Percentiles rank a stretch among this genome's conserved stretches.
These are phyloP conservation scores for Psilocybe subaeruginosa DNA, from an alignment of 768 basidiomycete species.

Conservation along the genomic window DNA sequence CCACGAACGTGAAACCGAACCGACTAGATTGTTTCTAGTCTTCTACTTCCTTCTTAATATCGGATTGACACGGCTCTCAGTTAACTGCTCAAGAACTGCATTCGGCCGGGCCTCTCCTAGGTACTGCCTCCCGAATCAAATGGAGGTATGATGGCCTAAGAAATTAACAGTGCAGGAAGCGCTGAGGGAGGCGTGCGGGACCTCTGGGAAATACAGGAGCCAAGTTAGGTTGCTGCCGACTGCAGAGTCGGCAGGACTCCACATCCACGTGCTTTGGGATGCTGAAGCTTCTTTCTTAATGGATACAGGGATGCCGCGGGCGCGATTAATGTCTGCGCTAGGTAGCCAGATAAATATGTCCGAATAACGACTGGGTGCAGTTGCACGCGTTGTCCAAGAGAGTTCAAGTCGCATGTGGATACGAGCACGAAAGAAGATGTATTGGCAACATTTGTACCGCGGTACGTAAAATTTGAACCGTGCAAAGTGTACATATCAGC, in stretches of 20 bases:
- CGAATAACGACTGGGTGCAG: neutral
- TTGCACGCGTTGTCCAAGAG: no score
- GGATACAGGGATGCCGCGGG: neutral
- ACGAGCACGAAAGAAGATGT: neutral
- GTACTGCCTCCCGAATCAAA: neutral
- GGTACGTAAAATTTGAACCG: neutral
- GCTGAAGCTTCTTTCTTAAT: neutral
- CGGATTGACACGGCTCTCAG: neutral
- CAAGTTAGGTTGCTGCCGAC: conserved; percentile 5
- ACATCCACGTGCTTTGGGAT: conserved; percentile 5
- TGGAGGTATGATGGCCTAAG: neutral
- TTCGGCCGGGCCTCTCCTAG: neutral
- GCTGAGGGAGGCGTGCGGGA: neutral
- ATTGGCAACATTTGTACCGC: neutral
- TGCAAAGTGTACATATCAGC: neutral
- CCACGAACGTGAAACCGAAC: neutral
- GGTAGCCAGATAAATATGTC: neutral
- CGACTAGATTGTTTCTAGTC: neutral
- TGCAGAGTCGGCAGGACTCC: conserved; percentile 10
- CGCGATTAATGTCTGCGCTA: neutral
- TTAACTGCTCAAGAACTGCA: neutral
- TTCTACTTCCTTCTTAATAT: neutral
- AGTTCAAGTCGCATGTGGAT: neutral
- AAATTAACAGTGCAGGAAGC: conserved; percentile 2
- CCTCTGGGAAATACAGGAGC: conserved; percentile 2